Conservation (phyloP, 2,329 filamentous ascomycete species). For the Fusarium neocosmosporiellum region DNA sequence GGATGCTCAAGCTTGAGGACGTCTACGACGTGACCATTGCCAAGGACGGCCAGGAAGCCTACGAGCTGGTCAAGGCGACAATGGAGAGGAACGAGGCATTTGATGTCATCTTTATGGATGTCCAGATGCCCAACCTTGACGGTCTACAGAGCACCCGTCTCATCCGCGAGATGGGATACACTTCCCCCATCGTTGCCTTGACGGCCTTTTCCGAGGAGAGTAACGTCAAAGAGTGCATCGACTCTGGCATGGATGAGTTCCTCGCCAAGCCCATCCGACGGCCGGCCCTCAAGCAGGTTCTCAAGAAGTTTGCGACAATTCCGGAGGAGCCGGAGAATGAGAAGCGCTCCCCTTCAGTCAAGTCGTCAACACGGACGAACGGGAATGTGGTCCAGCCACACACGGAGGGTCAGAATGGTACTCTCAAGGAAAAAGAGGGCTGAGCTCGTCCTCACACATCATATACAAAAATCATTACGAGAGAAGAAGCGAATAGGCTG, state of each 20-base stretch:
- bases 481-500: neutral
- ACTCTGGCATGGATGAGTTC: conserved; percentile 94
- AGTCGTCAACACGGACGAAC: conserved; percentile 30
- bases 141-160: conserved; percentile 87
- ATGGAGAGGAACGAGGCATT: conserved; percentile 80
- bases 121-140: conserved; percentile 94
- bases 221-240: conserved; percentile 87
- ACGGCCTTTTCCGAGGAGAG: conserved; percentile 92
- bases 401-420: conserved; percentile 23
- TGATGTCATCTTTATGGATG: conserved; percentile 95
- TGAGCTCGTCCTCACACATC: neutral
- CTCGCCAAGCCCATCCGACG: conserved; percentile 80
- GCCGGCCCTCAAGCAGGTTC: conserved; percentile 86
- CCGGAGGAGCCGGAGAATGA: conserved; percentile 68
- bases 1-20: conserved; percentile 79
- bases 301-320: conserved; percentile 87
- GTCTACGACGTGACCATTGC: conserved; percentile 91
- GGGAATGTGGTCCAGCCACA: conserved; percentile 25
- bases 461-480: neutral
- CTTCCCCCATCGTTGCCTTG: conserved; percentile 87
- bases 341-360: conserved; percentile 32
- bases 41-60: conserved; percentile 87
- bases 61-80: conserved; percentile 83
- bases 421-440: conserved; percentile 34
- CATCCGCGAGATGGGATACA: conserved; percentile 88